These are phyloP conservation scores for Candida manassasensis DNA, from an alignment of 805 yeast species.

Conservation along the genomic window DNA sequence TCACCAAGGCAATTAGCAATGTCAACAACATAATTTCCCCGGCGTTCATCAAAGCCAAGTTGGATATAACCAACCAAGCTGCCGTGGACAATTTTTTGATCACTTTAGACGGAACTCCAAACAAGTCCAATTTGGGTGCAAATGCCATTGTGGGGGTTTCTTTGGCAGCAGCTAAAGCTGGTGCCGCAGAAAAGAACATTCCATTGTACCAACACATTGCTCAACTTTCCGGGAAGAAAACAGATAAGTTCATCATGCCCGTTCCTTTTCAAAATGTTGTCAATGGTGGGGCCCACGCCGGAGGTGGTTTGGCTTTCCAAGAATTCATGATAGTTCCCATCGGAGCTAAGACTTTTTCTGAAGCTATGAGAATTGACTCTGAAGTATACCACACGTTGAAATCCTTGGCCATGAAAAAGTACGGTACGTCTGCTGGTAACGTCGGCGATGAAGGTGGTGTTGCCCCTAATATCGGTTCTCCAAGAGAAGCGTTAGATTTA, in stretches of 20 bases:
- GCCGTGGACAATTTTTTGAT: constrained; percentile 82
- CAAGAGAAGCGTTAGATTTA: constrained; percentile 96
- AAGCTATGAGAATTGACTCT: constrained; percentile 93
- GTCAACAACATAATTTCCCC: constrained; percentile 95
- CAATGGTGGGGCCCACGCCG: constrained; percentile 84
- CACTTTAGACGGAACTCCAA: constrained; percentile 91
- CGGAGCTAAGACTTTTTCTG: constrained; percentile 77
- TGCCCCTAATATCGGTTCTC: constrained; percentile 94
- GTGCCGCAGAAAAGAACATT: constrained; percentile 91
- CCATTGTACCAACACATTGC: constrained; percentile 93
- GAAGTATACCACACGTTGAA: constrained; percentile 98
- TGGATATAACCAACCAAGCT: constrained; percentile 83
- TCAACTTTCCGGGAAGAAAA: constrained; percentile 66
- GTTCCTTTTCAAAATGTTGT: constrained; percentile 98
- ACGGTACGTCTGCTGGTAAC: constrained; percentile 98
- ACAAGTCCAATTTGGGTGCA: constrained; percentile 97
- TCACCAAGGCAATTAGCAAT: constrained; percentile 90
- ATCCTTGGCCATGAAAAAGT: constrained; percentile 85
- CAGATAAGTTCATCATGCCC: constrained; percentile 87
- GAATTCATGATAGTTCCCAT: constrained; percentile 22
- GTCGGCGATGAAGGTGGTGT: constrained; percentile 99
- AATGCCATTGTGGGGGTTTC: constrained; percentile 98
- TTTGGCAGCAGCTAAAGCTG: constrained; percentile 95
- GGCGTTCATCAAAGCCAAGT: constrained; percentile 73
- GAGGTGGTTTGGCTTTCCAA: constrained; percentile 21